Evolutionary conservation across 345 rosid species (phyloP).

Genomic region (Brassica nigra): DNA sequence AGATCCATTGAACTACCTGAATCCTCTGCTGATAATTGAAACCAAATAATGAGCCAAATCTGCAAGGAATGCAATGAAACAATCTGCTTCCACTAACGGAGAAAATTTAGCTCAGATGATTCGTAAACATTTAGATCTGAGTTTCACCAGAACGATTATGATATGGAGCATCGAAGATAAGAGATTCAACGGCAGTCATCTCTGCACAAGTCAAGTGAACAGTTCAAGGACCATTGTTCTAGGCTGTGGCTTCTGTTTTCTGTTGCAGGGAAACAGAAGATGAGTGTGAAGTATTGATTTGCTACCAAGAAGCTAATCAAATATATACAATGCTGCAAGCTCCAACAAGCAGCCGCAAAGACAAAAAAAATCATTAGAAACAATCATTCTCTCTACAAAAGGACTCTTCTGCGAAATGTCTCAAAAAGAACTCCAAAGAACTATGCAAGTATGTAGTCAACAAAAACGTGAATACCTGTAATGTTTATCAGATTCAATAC

Average conservation of each 20-base stretch:
- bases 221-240: too few species aligned
- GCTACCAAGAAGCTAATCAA: not conserved
- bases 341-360: not conserved
- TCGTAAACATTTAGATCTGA: not conserved
- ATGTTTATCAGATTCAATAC: not conserved
- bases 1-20: not conserved
- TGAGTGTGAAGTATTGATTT: not conserved
- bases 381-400: not conserved
- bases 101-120: not conserved
- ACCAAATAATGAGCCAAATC: not conserved
- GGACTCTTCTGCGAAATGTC: not conserved
- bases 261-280: not conserved
- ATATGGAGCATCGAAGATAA: not conserved
- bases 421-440: not conserved
- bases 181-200: not conserved
- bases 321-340: not conserved
- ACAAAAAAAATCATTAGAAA: not conserved
- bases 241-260: not conserved
- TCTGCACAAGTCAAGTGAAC: too few species aligned
- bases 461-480: not conserved
- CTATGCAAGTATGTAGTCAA: not conserved
- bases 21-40: not conserved
- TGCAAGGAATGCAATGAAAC: not conserved
- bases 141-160: not conserved
- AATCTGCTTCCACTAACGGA: not conserved